Base-by-base conservation (phyloP, 1,284 basidiomycete species). In the Microbotryum violaceum region DNA sequence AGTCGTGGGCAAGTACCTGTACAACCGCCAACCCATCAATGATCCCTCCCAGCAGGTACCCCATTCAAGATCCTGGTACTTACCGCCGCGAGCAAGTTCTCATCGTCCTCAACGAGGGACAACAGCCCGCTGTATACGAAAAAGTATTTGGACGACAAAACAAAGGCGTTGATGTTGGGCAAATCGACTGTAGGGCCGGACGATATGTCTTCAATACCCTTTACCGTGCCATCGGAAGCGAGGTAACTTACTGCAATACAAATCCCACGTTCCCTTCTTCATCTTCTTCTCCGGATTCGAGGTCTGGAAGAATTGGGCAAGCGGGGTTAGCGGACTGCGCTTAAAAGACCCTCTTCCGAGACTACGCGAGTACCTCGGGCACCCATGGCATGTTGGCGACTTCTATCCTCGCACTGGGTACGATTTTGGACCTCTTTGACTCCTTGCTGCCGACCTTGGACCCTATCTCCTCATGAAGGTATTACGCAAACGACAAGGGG, bases 61-160 rank as follows among this genome's bases (percentile, higher is more conserved):
- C 16, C 10, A 6, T 18, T 42, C 16, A 16, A 42, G 14, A 4
- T 42, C 37, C 14, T 14, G 31, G 37, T 42, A 42, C 37, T 1
- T 42, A 80, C 76, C 2, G 78, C 79, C 2, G 79, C 77, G 16
- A 80, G 70, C 48, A 81, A 70, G 5, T 78, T 72, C 66, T 80
- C 79, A 61, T 78, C 75, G 27, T 65, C 62, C 18, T 76, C 73
- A 10, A 78, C 72, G 4, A 78, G 68, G 37, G 78, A 72, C 7
- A 81, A 73, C 31, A 81, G 70, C 18, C 80, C 80, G 1, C 79
- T 77, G 70, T 80, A 80, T n/a, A 79, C 74, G 58, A 80, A 79
- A 44, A 79, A 72, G 60, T 79, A 77, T 61, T 77, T 77, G 37
- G 77, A 78, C 1, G 78, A 79, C 3, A 80, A 70, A 2, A 79